phyloP scores from a whole-genome alignment of 768 basidiomycete species.

The Boletus speciosus region DNA sequence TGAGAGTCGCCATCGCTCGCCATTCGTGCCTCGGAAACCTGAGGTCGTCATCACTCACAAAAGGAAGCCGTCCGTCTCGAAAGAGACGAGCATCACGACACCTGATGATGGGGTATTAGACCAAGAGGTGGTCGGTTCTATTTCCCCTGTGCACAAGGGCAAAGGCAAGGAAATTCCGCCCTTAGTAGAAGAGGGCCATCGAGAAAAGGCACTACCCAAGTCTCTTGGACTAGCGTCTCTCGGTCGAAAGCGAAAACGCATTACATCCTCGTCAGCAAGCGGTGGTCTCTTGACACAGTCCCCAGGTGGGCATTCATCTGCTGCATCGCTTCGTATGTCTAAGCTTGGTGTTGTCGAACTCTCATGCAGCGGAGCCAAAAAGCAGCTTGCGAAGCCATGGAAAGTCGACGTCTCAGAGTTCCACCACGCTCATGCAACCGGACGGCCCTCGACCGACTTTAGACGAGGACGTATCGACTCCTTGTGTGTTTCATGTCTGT shows the following conservation, averaged over 20 bases:
- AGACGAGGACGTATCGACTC: conserved; percentile 4
- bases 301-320: conserved; percentile 21
- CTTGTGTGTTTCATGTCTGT: conserved; percentile 10
- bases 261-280: conserved; percentile 15
- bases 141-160: conserved; percentile 6
- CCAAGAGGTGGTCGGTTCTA: conserved; percentile 1
- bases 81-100: neutral
- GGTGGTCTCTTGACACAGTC: conserved; percentile 4
- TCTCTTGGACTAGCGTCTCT: conserved; percentile 7
- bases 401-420: conserved; percentile 5
- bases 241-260: conserved; percentile 25
- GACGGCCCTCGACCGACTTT: neutral
- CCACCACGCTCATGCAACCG: neutral
- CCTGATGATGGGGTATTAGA: neutral
- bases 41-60: conserved; percentile 7
- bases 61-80: neutral
- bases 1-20: conserved; percentile 1
- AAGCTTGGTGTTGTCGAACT: conserved; percentile 6
- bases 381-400: conserved; percentile 4
- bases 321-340: conserved; percentile 1
- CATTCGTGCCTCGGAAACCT: conserved; percentile 8
- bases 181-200: neutral
- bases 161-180: conserved; percentile 16
- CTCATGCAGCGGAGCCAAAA: conserved; percentile 5
- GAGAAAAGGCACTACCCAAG: conserved; percentile 8